Conservation (phyloP, 257 asterid genomes). For the Catharanthus roseus region DNA sequence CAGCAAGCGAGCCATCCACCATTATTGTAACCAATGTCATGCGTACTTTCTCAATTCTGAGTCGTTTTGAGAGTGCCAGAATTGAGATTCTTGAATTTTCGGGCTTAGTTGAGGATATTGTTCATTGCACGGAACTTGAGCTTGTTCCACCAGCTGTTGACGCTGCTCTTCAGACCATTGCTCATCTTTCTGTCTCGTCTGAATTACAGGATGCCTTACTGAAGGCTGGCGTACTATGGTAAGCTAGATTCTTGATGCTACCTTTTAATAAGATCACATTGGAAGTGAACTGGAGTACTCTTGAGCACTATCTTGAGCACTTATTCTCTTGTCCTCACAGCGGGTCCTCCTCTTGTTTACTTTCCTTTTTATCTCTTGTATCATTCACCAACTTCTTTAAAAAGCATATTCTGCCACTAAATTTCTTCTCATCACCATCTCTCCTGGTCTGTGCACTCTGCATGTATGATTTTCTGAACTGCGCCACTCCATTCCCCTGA, state of each 20-base stretch:
- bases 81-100: conserved; percentile 66
- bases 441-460: not conserved
- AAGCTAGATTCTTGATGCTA: conserved; percentile 14
- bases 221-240: conserved; percentile 93
- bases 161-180: conserved; percentile 86
- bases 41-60: conserved; percentile 79
- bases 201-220: conserved; percentile 75
- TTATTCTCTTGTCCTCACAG: not conserved
- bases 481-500: not conserved
- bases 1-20: conserved; percentile 75
- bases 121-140: conserved; percentile 90
- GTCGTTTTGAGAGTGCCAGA: conserved; percentile 93
- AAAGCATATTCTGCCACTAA: not conserved
- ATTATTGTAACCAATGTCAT: conserved; percentile 74
- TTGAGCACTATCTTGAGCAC: too few relatives aligned
- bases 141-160: conserved; percentile 81
- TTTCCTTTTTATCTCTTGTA: not conserved
- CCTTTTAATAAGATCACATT: not conserved
- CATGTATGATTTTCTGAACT: not conserved
- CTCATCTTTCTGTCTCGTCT: conserved; percentile 71
- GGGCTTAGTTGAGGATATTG: conserved; percentile 87
- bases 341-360: not conserved
- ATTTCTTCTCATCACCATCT: not conserved
- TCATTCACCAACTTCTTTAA: not conserved
- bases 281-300: not conserved